phyloP scores from a whole-genome alignment of 345 rosid genomes.

The Streptanthus diversifolius region DNA sequence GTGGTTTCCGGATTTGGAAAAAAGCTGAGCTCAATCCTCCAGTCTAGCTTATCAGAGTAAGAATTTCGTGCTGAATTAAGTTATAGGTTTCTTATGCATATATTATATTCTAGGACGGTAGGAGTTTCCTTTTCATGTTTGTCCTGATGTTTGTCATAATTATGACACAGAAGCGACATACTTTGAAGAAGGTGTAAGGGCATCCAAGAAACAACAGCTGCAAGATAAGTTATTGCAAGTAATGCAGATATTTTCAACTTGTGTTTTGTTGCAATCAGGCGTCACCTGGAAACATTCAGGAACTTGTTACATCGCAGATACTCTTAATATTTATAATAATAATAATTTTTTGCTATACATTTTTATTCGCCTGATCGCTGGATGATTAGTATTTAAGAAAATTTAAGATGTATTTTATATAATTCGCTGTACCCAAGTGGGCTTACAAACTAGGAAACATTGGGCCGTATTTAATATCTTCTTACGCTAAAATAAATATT shows the following conservation, averaged over 20 bases:
- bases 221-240: conserved; percentile 89
- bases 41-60: conserved; percentile 60
- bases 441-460: no score
- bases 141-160: conserved; percentile 38
- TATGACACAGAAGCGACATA: conserved; percentile 79
- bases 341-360: no score
- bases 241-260: conserved; percentile 32
- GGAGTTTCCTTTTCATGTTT: conserved; percentile 5
- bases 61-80: neutral
- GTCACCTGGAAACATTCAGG: conserved; percentile 5
- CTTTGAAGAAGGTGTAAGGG: conserved; percentile 92
- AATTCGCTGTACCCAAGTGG: no score
- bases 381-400: no score
- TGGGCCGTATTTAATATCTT: no score
- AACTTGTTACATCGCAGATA: neutral
- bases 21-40: conserved; percentile 61
- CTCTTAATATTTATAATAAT: no score
- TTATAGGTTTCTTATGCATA: neutral
- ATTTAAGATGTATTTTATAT: no score
- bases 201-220: conserved; percentile 75
- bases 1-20: conserved; percentile 69
- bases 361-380: no score
- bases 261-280: neutral
- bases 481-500: no score
- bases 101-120: neutral